Conservation (phyloP, 177 flowering plant genomes). For the Vitis hybrid region DNA sequence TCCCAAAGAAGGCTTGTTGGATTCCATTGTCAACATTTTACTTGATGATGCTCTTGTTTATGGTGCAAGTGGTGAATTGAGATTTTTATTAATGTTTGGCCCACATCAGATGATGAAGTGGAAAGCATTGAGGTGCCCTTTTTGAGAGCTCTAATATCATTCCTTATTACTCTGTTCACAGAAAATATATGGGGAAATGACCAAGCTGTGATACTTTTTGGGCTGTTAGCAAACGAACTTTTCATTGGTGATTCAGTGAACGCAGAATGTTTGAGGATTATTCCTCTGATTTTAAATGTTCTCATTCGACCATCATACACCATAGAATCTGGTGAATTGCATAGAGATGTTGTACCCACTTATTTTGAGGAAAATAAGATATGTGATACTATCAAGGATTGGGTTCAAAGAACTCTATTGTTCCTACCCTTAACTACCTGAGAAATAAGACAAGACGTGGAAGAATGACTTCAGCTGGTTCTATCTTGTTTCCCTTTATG, state of each 20-base stretch:
- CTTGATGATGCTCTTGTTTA: conserved; percentile 76
- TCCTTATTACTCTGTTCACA: conserved; percentile 48
- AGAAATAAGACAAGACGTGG: no score
- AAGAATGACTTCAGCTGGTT: no score
- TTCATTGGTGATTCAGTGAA: conserved; percentile 56
- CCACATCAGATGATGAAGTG: conserved; percentile 42
- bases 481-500: no score
- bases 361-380: no score
- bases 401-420: no score
- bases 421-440: no score
- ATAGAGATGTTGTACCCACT: no score
- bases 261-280: conserved; percentile 61
- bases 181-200: conserved; percentile 56
- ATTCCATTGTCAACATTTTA: conserved; percentile 59
- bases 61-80: conserved; percentile 35
- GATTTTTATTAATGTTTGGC: conserved; percentile 35
- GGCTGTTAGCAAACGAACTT: conserved; percentile 45
- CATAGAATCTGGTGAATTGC: no score
- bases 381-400: no score
- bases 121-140: conserved; percentile 66
- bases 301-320: conserved; percentile 50
- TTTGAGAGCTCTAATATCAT: conserved; percentile 70
- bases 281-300: conserved; percentile 57
- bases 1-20: conserved; percentile 34
- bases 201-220: conserved; percentile 47